phyloP scores from a whole-genome alignment of 768 basidiomycete species.

The Harrya chromipes region DNA sequence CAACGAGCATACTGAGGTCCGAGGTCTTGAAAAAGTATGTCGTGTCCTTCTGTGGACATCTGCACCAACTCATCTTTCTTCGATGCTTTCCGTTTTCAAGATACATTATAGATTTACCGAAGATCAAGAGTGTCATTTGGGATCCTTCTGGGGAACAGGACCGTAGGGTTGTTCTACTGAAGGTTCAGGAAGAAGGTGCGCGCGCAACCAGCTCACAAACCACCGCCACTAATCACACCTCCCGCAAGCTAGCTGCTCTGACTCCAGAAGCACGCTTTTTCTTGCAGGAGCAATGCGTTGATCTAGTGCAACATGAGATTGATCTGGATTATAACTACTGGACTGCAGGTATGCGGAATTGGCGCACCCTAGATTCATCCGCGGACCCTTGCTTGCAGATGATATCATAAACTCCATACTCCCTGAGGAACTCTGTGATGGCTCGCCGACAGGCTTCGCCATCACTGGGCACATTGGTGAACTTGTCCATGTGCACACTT shows the following conservation, averaged over 20 bases:
- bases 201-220: neutral
- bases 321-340: conserved; percentile 83
- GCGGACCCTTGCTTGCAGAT: conserved; percentile 42
- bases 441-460: conserved; percentile 85
- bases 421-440: conserved; percentile 72
- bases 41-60: neutral
- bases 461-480: conserved; percentile 87
- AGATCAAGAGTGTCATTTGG: conserved; percentile 54
- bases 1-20: conserved; percentile 54
- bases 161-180: conserved; percentile 64
- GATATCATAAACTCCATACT: conserved; percentile 82
- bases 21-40: conserved; percentile 58
- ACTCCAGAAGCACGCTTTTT: conserved; percentile 51
- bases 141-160: conserved; percentile 48
- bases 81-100: conserved; percentile 34
- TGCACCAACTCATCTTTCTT: conserved; percentile 9
- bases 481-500: conserved; percentile 14
- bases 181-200: conserved; percentile 59
- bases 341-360: conserved; percentile 62
- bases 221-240: conserved; percentile 3
- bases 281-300: conserved; percentile 52
- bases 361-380: neutral
- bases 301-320: conserved; percentile 57
- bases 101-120: conserved; percentile 64
- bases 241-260: conserved; percentile 64